These are phyloP conservation scores for Speleostelium caveatum DNA, from an alignment of 78 protist species.

Conservation along the genomic window DNA sequence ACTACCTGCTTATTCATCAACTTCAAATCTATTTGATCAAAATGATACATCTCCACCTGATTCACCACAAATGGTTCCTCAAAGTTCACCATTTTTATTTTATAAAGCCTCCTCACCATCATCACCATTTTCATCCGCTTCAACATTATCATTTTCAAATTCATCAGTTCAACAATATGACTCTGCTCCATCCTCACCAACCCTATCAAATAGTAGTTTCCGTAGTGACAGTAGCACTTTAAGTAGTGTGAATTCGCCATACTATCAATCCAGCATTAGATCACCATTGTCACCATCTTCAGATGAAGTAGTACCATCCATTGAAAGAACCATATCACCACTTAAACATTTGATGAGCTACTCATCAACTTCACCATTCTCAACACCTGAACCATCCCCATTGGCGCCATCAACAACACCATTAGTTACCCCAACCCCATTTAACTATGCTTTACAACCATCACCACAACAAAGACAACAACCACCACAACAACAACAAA, in stretches of 20 bases:
- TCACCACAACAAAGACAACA: background rate
- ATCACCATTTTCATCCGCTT: constrained; percentile 3
- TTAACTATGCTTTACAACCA: background rate
- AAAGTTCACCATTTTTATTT: background rate
- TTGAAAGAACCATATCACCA: background rate
- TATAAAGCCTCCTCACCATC: constrained; percentile 18
- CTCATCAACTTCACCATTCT: background rate
- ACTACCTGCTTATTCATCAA: too few species aligned
- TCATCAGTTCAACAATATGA: background rate
- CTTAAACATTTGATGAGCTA: background rate
- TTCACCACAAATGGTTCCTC: background rate
- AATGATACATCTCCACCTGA: too few species aligned
- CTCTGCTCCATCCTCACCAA: background rate
- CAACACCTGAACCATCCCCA: too few species aligned
- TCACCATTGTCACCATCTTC: background rate
- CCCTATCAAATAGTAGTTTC: too few species aligned
- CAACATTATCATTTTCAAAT: background rate
- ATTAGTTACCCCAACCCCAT: too few species aligned
- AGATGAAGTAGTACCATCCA: background rate
- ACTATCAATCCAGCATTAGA: background rate
- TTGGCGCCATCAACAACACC: too few species aligned
- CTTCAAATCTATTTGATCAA: too few species aligned
- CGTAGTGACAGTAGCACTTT: too few species aligned
- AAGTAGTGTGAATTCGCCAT: too few species aligned
- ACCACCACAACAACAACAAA: background rate